Evolutionary conservation across 2,329 filamentous ascomycete species (phyloP).

Genomic region (Neophaeococcomyces mojaviensis): DNA sequence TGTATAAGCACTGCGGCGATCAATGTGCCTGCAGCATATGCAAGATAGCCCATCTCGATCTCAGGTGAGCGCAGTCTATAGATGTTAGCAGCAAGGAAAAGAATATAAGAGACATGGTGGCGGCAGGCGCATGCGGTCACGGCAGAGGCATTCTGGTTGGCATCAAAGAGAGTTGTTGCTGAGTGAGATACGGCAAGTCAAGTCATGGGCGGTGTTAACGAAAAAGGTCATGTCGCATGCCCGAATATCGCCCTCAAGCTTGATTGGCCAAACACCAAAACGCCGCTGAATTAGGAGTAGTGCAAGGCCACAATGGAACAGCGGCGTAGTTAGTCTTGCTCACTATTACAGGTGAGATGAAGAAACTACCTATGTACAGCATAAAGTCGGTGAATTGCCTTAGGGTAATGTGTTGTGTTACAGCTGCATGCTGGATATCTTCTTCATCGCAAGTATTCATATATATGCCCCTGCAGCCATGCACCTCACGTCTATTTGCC

Average conservation of each 20-base stretch:
- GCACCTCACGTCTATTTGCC: no score
- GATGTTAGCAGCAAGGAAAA: not conserved
- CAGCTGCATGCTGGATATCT: not conserved
- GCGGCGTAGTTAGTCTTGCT: no score
- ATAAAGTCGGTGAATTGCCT: not conserved
- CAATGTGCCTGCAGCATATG: conserved; percentile 6
- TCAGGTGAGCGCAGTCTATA: not conserved
- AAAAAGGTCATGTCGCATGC: no score
- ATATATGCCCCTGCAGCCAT: no score
- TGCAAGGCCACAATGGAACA: no score
- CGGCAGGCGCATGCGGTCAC: not conserved
- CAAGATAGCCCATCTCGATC: conserved; percentile 7
- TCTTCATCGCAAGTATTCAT: not conserved
- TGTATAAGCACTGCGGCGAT: conserved; percentile 3
- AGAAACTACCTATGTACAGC: no score
- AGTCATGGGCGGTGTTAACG: not conserved
- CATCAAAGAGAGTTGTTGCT: conserved; percentile 17
- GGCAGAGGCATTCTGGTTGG: conserved; percentile 21
- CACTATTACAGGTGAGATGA: not conserved
- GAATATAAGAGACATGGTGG: conserved; percentile 1
- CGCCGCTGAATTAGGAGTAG: no score
- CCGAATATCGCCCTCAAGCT: no score
- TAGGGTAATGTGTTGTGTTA: not conserved
- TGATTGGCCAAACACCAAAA: no score
- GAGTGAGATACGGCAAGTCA: not conserved